phyloP scores from a whole-genome alignment of 2,329 filamentous ascomycete genomes.

The Colletotrichum trifolii region DNA sequence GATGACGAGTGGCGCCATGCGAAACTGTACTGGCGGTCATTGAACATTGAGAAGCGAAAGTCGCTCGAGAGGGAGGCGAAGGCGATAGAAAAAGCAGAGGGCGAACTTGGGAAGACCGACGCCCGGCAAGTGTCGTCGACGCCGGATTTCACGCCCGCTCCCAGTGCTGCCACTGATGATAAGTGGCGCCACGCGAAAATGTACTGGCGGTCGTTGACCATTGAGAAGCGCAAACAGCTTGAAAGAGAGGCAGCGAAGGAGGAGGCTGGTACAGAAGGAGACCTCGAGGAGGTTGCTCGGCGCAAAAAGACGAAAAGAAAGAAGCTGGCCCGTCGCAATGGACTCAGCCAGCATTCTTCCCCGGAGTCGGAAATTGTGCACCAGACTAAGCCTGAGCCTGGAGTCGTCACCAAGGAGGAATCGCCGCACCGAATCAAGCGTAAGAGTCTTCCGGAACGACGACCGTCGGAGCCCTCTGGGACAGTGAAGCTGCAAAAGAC shows the following conservation, averaged over 20 bases:
- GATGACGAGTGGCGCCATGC: no score
- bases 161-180: constrained; percentile 39
- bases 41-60: no score
- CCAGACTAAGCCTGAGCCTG: constrained; percentile 52
- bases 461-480: constrained; percentile 25
- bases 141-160: no score
- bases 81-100: no score
- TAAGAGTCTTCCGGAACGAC: constrained; percentile 26
- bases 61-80: no score
- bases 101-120: no score
- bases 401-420: constrained; percentile 25
- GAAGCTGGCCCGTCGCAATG: constrained; percentile 44
- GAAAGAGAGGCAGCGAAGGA: constrained; percentile 65
- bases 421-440: constrained; percentile 4
- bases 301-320: constrained; percentile 45
- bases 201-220: constrained; percentile 75
- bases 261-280: constrained; percentile 61
- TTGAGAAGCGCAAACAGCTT: constrained; percentile 71
- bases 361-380: constrained; percentile 46
- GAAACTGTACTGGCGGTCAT: no score
- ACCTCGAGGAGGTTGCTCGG: constrained; percentile 50
- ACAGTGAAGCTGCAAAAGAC: constrained; percentile 56
- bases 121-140: no score
- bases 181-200: constrained; percentile 77
- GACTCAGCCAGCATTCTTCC: constrained; percentile 11